These are phyloP conservation scores for Pseudocercospora fijiensis DNA, from an alignment of 2,329 filamentous ascomycete species.

Conservation along the genomic window DNA sequence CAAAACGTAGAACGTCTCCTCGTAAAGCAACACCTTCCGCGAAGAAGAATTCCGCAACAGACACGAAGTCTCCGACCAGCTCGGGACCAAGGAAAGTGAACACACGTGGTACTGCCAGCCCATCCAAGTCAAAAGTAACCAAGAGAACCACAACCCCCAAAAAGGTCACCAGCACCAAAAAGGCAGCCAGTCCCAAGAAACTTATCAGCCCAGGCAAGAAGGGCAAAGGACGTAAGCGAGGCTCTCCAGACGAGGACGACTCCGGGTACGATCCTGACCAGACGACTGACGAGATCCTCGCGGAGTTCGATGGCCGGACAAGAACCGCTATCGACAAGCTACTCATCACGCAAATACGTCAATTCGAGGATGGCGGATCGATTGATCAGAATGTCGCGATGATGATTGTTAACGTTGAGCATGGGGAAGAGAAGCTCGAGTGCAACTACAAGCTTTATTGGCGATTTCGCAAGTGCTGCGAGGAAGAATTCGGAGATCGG, in stretches of 20 bases:
- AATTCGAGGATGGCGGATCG: not conserved
- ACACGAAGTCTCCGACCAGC: not conserved
- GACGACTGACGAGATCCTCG: slow-evolving; percentile 15
- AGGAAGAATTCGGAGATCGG: not conserved
- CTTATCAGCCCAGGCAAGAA: not conserved
- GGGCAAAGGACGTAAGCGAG: slow-evolving; percentile 10
- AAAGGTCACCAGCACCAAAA: slow-evolving; percentile 1
- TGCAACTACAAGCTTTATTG: slow-evolving; percentile 22
- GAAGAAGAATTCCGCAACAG: slow-evolving; percentile 5
- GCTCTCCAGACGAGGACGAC: slow-evolving; percentile 8
- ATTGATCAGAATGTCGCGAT: not conserved
- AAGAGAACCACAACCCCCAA: slow-evolving; percentile 1
- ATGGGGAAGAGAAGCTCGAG: not conserved
- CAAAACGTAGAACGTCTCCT: slow-evolving; percentile 4
- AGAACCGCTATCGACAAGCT: slow-evolving; percentile 11
- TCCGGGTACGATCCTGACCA: slow-evolving; percentile 12
- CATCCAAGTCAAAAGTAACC: not conserved
- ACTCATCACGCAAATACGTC: slow-evolving; percentile 5
- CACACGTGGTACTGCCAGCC: not conserved
- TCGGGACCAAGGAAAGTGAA: slow-evolving; percentile 5
- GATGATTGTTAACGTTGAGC: not conserved
- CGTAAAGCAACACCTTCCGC: slow-evolving; percentile 13
- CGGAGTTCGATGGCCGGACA: slow-evolving; percentile 12
- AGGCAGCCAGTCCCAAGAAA: not conserved
- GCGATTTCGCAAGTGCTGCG: slow-evolving; percentile 13